Percentiles rank a stretch among this genome's conserved stretches.
Evolutionary conservation across 148 eudicot species (phyloP).

Genomic region (Oxyria digyna): DNA sequence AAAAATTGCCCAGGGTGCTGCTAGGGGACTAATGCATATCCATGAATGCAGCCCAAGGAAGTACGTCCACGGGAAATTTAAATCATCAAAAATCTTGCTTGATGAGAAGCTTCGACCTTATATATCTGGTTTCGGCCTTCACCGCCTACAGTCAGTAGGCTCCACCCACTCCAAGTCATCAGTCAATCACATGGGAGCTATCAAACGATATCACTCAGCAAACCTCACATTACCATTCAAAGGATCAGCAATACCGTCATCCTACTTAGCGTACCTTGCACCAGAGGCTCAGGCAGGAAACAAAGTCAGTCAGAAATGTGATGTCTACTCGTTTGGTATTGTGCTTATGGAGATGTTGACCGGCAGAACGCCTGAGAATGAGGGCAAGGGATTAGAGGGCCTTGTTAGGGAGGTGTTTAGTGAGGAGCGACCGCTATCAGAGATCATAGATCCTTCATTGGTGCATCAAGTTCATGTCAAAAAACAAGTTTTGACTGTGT

Average conservation of each 20-base stretch:
- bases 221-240: too few species aligned
- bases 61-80: constrained; percentile 65
- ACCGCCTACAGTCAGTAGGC: constrained; percentile 26
- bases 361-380: constrained; percentile 39
- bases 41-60: constrained; percentile 86
- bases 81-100: constrained; percentile 81
- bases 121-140: constrained; percentile 77
- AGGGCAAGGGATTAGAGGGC: constrained; percentile 44
- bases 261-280: constrained; percentile 37
- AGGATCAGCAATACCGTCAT: constrained; percentile 10
- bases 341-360: constrained; percentile 80
- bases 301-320: constrained; percentile 61
- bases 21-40: constrained; percentile 66
- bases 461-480: constrained; percentile 72
- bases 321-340: constrained; percentile 83
- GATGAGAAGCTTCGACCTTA: constrained; percentile 67
- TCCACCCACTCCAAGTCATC: neutral
- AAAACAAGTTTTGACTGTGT: constrained; percentile 74
- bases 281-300: constrained; percentile 50
- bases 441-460: constrained; percentile 68
- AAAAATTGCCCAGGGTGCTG: constrained; percentile 57
- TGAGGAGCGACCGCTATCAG: constrained; percentile 72
- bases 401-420: constrained; percentile 58
- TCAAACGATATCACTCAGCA: neutral
- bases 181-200: neutral